phyloP scores from a whole-genome alignment of 2,329 filamentous ascomycete genomes.

The Podosphaera leucotricha region DNA sequence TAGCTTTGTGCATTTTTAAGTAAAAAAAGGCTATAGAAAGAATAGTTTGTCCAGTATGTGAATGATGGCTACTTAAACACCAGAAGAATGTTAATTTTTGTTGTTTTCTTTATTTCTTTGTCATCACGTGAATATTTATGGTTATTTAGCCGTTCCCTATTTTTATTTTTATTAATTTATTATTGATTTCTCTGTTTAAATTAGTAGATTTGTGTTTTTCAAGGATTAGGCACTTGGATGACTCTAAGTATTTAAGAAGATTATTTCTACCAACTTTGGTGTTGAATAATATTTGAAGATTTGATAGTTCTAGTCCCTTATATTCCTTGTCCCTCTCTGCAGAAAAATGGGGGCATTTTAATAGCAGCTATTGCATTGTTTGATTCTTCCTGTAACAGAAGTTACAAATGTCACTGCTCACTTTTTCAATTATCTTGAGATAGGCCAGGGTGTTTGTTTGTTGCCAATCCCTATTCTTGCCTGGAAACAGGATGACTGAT shows the following conservation, averaged over 20 bases:
- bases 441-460: not conserved
- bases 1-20: too few species aligned
- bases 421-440: not conserved
- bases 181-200: too few species aligned
- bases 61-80: too few species aligned
- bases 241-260: not conserved
- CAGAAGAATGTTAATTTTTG: too few species aligned
- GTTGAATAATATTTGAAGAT: not conserved
- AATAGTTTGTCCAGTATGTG: too few species aligned
- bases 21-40: too few species aligned
- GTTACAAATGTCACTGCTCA: not conserved
- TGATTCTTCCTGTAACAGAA: not conserved
- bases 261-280: not conserved
- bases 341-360: not conserved
- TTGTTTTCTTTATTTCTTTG: too few species aligned
- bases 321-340: not conserved
- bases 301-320: not conserved
- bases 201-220: too few species aligned
- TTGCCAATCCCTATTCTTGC: not conserved
- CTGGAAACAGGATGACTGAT: not conserved
- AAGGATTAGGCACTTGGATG: not conserved
- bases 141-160: too few species aligned
- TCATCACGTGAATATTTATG: constrained; percentile 85
- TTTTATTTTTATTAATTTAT: not conserved
- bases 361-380: not conserved